Conservation (phyloP, 306 rosid species). For the Argentina anserina region DNA sequence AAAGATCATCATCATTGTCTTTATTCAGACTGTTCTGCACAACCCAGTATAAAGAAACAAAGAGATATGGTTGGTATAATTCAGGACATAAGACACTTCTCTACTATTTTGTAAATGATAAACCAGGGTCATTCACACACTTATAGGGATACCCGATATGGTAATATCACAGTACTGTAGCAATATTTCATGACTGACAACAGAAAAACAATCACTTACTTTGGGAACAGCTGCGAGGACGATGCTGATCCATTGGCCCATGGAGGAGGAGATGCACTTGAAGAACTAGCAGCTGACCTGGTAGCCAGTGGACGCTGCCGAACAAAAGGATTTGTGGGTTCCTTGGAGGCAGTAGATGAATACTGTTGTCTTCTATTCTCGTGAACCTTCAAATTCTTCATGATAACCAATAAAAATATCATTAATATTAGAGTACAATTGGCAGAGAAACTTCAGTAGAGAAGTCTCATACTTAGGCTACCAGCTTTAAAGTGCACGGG, state of each 20-base stretch:
- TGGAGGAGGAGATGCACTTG: constrained; percentile 74
- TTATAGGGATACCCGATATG: background rate
- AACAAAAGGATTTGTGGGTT: constrained; percentile 84
- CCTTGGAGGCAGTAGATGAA: constrained; percentile 77
- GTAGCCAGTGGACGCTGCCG: constrained; percentile 90
- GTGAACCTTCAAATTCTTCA: constrained; percentile 90
- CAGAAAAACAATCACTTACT: constrained; percentile 43
- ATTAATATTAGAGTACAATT: constrained; percentile 7
- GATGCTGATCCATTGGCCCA: constrained; percentile 78
- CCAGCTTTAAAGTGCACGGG: constrained; percentile 1
- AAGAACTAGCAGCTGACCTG: constrained; percentile 63
- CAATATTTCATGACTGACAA: background rate
- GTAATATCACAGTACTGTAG: background rate
- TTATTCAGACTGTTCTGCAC: background rate
- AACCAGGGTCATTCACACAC: background rate
- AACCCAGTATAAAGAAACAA: background rate
- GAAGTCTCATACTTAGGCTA: background rate
- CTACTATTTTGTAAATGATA: background rate
- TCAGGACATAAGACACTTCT: background rate
- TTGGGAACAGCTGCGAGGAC: constrained; percentile 50
- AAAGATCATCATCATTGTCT: background rate
- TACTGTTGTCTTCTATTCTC: constrained; percentile 86
- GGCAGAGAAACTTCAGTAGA: background rate
- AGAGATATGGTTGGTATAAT: background rate
- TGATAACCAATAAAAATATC: constrained; percentile 12